Percentiles rank a stretch among this genome's conserved stretches.
Conservation (phyloP, 2,329 filamentous ascomycete species). For the Fusarium verrucosum region DNA sequence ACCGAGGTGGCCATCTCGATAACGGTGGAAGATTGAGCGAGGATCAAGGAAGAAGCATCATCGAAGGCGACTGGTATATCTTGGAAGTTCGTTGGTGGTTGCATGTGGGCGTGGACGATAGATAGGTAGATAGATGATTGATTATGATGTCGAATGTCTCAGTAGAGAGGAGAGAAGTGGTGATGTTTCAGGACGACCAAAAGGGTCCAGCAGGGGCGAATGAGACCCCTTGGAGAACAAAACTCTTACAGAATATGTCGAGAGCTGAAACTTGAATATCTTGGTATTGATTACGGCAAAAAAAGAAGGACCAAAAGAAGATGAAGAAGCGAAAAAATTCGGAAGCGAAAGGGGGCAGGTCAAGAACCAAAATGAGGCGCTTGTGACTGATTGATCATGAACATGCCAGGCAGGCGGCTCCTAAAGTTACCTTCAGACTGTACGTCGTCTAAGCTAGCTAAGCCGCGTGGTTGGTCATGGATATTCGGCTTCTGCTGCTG, state of each 20-base stretch:
- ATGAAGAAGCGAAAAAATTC: background rate
- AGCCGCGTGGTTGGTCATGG: conserved; percentile 6
- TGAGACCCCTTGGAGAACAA: conserved; percentile 6
- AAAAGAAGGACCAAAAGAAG: conserved; percentile 6
- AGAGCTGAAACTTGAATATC: conserved; percentile 6
- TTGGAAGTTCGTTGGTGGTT: conserved; percentile 36
- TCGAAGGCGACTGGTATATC: conserved; percentile 31
- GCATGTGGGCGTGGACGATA: conserved; percentile 29
- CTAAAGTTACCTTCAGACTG: too few species aligned
- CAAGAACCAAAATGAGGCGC: conserved; percentile 15
- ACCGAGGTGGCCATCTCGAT: conserved; percentile 46
- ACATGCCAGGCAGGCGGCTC: conserved; percentile 5
- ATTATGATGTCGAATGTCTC: conserved; percentile 25
- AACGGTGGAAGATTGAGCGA: conserved; percentile 31
- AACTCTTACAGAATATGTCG: conserved; percentile 3
- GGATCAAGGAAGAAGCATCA: conserved; percentile 37
- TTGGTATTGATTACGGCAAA: background rate
- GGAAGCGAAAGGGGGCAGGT: background rate
- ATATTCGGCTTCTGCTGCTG: conserved; percentile 5
- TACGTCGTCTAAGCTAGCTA: conserved; percentile 3
- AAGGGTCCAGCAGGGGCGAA: conserved; percentile 15
- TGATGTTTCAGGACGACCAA: conserved; percentile 35
- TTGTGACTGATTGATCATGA: conserved; percentile 34
- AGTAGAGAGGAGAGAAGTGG: conserved; percentile 25
- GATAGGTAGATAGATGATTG: conserved; percentile 9